Conservation (phyloP, 2,329 filamentous ascomycete species). For the Alternaria angustiovoidea region DNA sequence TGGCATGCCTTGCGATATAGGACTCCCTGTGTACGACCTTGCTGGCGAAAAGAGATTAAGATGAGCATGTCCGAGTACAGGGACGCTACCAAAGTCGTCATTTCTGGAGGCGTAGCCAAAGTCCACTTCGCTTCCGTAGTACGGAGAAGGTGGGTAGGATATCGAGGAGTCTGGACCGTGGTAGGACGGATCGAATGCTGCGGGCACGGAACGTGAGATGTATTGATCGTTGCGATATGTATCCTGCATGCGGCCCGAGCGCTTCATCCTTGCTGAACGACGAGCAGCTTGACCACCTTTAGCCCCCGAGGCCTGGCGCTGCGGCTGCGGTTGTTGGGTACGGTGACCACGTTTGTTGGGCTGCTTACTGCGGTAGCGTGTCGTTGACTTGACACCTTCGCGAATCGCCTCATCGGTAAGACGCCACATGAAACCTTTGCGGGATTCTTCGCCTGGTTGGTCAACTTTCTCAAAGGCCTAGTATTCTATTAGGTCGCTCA, state of each 20-base stretch:
- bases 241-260: constrained; percentile 31
- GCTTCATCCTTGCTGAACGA: constrained; percentile 35
- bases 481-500: constrained; percentile 16
- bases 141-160: constrained; percentile 28
- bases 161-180: constrained; percentile 11
- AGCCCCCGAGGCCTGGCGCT: constrained; percentile 56
- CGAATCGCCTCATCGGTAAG: constrained; percentile 73
- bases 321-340: constrained; percentile 41
- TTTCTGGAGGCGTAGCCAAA: constrained; percentile 16
- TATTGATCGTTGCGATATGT: constrained; percentile 31
- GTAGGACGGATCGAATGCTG: constrained; percentile 21
- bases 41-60: neutral
- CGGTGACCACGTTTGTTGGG: constrained; percentile 53
- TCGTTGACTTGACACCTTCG: constrained; percentile 84
- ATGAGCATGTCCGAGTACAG: neutral
- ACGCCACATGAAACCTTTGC: constrained; percentile 79
- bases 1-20: constrained; percentile 12
- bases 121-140: constrained; percentile 33
- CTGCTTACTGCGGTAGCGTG: constrained; percentile 61
- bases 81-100: constrained; percentile 7
- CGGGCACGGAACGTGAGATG: constrained; percentile 26
- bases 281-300: constrained; percentile 56
- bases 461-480: constrained; percentile 66
- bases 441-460: constrained; percentile 59
- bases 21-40: constrained; percentile 16